Evolutionary conservation across 2,329 filamentous ascomycete species (phyloP).

Genomic region (Fusarium odoratissimum): DNA sequence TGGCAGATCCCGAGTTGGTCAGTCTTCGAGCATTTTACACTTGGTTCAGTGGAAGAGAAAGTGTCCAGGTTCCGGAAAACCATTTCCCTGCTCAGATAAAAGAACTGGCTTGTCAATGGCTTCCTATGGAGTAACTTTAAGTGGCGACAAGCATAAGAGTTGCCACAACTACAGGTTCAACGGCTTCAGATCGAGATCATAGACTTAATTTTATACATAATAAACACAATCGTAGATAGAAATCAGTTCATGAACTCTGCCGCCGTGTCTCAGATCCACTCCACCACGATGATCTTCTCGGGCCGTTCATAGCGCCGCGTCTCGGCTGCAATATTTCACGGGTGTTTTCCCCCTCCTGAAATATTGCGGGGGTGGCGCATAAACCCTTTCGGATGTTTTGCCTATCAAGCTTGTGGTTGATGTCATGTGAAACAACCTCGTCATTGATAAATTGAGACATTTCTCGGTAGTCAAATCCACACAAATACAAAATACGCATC

Average conservation of each 20-base stretch:
- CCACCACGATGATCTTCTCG: background rate
- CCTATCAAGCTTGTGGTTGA: background rate
- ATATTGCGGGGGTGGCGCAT: background rate
- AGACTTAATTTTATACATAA: background rate
- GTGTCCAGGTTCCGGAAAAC: constrained; percentile 3
- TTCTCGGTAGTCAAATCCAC: background rate
- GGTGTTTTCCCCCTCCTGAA: background rate
- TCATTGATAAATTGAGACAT: background rate
- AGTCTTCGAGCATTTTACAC: constrained; percentile 17
- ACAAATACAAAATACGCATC: background rate
- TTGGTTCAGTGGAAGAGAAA: constrained; percentile 20
- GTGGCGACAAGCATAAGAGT: background rate
- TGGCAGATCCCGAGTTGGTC: constrained; percentile 3
- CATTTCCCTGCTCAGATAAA: constrained; percentile 22
- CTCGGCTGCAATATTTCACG: background rate
- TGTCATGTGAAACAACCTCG: constrained; percentile 9
- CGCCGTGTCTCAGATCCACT: background rate
- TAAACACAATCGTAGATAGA: background rate
- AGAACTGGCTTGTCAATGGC: constrained; percentile 25
- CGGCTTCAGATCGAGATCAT: background rate
- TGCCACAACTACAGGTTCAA: fast-evolving
- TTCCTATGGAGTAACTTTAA: constrained; percentile 5
- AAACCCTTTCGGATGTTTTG: background rate
- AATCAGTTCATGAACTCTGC: background rate
- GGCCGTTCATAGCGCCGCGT: background rate